Evolutionary conservation across 306 rosid species (phyloP), one percentile per base, ranked within the genome.

Genomic region (Medicago arabica): DNA sequence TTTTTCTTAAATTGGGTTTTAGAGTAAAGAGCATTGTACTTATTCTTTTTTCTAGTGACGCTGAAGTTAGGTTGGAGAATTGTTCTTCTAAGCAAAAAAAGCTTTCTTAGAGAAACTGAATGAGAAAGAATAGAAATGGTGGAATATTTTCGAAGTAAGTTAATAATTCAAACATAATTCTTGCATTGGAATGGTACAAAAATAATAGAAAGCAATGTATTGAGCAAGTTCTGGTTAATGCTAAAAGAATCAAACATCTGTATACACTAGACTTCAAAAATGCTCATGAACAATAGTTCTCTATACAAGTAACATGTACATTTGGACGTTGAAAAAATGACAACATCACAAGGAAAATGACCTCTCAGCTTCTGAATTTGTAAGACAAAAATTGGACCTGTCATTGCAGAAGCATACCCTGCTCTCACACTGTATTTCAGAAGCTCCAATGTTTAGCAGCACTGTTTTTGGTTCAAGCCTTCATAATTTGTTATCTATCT

Each of bases 251-350:
- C 54, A 4, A 44, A 68, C 38, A 25, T 67, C 12, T 14, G n/a
- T 80, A 25, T 77, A 73, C 61, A 60, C 13, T 6, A 72, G 60
- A 69, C 62, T 25, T 53, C 7, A 18, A 54, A 76, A 68, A 68
- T 61, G 59, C 75, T 68, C 71, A 17, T 62, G 67, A 77, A 63
- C 70, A 73, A 38, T 68, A 17, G 76, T 67, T 59, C 68, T 72
- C 68, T 72, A 62, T 59, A 63, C 77, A 80, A 66, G 74, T 71
- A 68, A 38, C 63, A 40, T 38, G 13, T 40, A 16, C 53, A 71
- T 14, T 36, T 63, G 14, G 66, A 76, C 4, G 65, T 53, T 36
- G 19, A 71, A 71, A 63, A 63, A 71, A n/a, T 72, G 59, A 53
- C 16, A 17, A 49, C 47, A 69, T 21, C 67, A 63, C 21, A 36